Evolutionary conservation across 345 rosid species (phyloP).

Genomic region (Trapa incisa): DNA sequence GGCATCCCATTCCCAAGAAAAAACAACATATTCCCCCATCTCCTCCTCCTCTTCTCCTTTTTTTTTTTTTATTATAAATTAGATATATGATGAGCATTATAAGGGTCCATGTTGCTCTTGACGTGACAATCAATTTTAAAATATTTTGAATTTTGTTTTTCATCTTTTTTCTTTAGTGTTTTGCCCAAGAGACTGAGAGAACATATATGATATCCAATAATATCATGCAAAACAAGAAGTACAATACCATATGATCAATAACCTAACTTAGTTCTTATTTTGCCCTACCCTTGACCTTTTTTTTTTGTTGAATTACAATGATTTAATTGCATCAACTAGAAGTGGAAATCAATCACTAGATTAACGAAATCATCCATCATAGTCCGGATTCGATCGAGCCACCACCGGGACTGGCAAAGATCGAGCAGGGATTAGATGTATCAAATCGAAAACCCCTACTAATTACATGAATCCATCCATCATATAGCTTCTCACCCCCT

Average conservation of each 20-base stretch:
- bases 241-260: not conserved
- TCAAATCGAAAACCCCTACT: not conserved
- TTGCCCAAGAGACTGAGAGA: not conserved
- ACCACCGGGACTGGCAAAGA: not conserved
- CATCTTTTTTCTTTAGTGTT: not conserved
- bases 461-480: not conserved
- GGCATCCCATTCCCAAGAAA: not conserved
- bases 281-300: not conserved
- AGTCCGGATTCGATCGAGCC: not conserved
- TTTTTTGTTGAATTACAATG: not conserved
- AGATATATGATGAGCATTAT: no score
- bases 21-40: not conserved
- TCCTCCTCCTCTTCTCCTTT: not conserved
- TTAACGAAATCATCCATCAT: not conserved
- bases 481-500: not conserved
- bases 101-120: no score
- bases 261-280: not conserved
- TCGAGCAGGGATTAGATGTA: not conserved
- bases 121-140: no score
- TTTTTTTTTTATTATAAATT: no score
- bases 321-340: not conserved
- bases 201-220: not conserved
- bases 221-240: not conserved
- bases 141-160: no score
- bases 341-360: not conserved